A percentile compares a stretch with the other conserved stretches of the same genome.
These are phyloP conservation scores for Melaleuca quinquenervia DNA, from an alignment of 345 rosid species.

Conservation along the genomic window DNA sequence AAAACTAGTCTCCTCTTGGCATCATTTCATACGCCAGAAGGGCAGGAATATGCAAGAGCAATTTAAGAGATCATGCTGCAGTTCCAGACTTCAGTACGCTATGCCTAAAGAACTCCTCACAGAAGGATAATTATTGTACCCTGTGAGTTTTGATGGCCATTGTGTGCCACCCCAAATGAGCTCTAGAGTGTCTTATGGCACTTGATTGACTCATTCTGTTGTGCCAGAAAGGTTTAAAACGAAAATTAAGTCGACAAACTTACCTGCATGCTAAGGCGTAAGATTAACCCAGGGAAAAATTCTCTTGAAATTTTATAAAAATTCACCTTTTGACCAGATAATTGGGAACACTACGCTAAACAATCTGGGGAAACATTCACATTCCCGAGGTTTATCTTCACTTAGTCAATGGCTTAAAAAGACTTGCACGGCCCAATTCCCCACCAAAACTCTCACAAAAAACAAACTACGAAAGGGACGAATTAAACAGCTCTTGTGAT, in stretches of 20 bases:
- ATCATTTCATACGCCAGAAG: not conserved
- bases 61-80: not conserved
- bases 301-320: not conserved
- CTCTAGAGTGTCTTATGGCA: not conserved
- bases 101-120: not conserved
- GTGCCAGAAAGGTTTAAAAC: not conserved
- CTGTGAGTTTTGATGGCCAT: not conserved
- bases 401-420: not conserved
- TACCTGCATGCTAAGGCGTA: not conserved
- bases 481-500: not conserved
- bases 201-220: not conserved
- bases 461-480: not conserved
- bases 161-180: not conserved
- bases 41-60: not conserved
- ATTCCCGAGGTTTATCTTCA: not conserved
- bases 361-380: not conserved
- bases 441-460: not conserved
- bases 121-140: not conserved
- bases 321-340: not conserved
- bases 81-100: not conserved
- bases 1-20: not conserved
- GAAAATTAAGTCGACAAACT: not conserved
- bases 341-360: not conserved
- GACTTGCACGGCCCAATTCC: not conserved
- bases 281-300: not conserved